phyloP scores from a whole-genome alignment of 2,329 filamentous ascomycete genomes.

The Hymenoscyphus infarciens region DNA sequence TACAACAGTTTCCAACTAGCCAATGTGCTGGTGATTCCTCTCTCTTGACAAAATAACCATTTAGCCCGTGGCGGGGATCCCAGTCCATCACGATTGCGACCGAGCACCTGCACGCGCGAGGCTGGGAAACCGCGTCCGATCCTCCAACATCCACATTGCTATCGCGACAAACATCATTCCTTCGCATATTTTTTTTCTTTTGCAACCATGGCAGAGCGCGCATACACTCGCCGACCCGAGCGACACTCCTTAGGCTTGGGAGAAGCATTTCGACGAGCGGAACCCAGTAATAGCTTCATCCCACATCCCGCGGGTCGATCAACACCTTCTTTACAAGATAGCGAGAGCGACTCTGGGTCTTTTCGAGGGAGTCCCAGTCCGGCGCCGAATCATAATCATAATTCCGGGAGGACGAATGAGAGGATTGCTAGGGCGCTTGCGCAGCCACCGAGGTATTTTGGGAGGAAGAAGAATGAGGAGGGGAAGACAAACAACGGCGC shows the following conservation, averaged over 20 bases:
- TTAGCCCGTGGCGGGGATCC: background rate
- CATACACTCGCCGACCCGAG: background rate
- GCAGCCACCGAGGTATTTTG: constrained; percentile 1
- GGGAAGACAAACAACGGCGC: background rate
- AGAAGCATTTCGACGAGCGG: background rate
- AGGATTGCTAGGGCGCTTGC: background rate
- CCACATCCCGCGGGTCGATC: background rate
- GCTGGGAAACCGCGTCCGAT: background rate
- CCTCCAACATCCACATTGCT: background rate
- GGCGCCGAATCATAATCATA: constrained; percentile 11
- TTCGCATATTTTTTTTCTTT: background rate
- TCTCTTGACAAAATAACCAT: no score
- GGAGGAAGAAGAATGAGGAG: background rate
- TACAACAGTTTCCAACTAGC: no score
- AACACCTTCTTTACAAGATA: constrained; percentile 8
- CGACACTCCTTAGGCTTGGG: constrained; percentile 2
- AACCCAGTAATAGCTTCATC: background rate
- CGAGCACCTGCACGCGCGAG: background rate
- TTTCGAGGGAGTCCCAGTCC: constrained; percentile 26
- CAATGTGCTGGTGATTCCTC: no score
- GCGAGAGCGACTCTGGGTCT: constrained; percentile 17
- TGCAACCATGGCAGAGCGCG: background rate
- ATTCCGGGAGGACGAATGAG: background rate
- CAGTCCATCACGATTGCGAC: background rate
- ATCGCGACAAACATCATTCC: background rate